phyloP scores from a whole-genome alignment of 176 grass and related monocot species.

The Luzula sylvatica region DNA sequence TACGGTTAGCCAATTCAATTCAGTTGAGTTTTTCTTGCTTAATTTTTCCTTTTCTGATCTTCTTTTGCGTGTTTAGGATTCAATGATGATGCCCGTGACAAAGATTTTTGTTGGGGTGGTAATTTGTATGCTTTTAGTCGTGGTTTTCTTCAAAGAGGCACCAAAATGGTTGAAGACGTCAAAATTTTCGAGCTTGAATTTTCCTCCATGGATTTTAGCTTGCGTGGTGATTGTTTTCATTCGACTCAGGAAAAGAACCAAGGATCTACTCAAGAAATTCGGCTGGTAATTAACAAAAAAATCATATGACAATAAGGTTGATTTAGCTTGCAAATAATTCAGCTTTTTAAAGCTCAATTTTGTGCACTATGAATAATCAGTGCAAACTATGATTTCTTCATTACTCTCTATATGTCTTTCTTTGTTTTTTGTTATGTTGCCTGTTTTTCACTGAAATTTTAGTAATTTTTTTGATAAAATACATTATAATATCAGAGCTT shows the following conservation, averaged over 20 bases:
- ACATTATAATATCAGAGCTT: too few species aligned
- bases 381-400: too few species aligned
- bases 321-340: not conserved
- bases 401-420: too few species aligned
- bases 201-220: conserved; percentile 89
- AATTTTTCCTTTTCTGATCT: conserved; percentile 6
- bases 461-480: too few species aligned
- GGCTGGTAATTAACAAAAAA: conserved; percentile 35
- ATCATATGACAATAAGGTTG: not conserved
- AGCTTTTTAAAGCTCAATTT: not conserved
- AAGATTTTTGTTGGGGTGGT: conserved; percentile 53
- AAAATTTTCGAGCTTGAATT: conserved; percentile 30
- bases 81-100: conserved; percentile 77
- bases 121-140: conserved; percentile 30
- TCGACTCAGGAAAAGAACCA: conserved; percentile 79
- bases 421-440: too few species aligned
- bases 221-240: conserved; percentile 66
- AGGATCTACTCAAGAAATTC: conserved; percentile 65
- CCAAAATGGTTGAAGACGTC: conserved; percentile 55
- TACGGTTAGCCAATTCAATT: conserved; percentile 29
- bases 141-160: conserved; percentile 48
- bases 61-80: conserved; percentile 35
- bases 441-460: too few species aligned
- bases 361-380: too few species aligned
- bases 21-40: conserved; percentile 2